Evolutionary conservation across 2,329 filamentous ascomycete genomes (phyloP).

Genomic region (Metarhizium brunneum): DNA sequence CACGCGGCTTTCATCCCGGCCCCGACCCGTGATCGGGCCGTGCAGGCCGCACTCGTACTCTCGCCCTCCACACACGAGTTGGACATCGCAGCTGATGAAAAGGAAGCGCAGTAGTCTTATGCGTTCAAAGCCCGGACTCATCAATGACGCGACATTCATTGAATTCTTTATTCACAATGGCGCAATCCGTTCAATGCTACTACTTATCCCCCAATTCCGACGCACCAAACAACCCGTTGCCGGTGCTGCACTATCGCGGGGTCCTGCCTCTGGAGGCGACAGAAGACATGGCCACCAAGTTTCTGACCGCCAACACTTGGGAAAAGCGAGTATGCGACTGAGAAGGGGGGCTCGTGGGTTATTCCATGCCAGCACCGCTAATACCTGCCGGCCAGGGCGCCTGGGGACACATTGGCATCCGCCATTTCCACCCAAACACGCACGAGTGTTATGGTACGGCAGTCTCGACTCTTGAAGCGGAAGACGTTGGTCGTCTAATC

Average conservation of each 20-base stretch:
- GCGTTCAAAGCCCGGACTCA: too few relatives aligned
- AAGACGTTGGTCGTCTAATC: neutral
- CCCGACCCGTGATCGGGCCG: slow-evolving; percentile 1
- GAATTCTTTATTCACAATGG: slow-evolving; percentile 1
- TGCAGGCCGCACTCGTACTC: neutral
- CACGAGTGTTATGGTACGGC: slow-evolving; percentile 15
- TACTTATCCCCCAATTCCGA: slow-evolving; percentile 9
- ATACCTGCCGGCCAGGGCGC: slow-evolving; percentile 6
- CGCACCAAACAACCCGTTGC: slow-evolving; percentile 12
- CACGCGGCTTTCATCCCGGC: neutral
- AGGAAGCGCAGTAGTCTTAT: too few relatives aligned
- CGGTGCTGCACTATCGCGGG: slow-evolving; percentile 13
- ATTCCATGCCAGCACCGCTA: neutral
- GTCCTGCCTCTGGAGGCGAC: slow-evolving; percentile 8
- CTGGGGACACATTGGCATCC: slow-evolving; percentile 14
- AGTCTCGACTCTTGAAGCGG: neutral
- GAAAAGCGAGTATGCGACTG: slow-evolving; percentile 10
- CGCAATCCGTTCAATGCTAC: slow-evolving; percentile 9
- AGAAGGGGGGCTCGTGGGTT: fast-evolving
- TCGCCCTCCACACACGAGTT: neutral
- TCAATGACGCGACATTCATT: too few relatives aligned
- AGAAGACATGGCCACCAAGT: slow-evolving; percentile 9
- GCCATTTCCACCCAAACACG: slow-evolving; percentile 15
- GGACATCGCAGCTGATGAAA: too few relatives aligned
- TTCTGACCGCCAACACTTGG: slow-evolving; percentile 13